Base-by-base conservation (phyloP, 352 stramenopile genomes). In the Phytophthora palmivora region DNA sequence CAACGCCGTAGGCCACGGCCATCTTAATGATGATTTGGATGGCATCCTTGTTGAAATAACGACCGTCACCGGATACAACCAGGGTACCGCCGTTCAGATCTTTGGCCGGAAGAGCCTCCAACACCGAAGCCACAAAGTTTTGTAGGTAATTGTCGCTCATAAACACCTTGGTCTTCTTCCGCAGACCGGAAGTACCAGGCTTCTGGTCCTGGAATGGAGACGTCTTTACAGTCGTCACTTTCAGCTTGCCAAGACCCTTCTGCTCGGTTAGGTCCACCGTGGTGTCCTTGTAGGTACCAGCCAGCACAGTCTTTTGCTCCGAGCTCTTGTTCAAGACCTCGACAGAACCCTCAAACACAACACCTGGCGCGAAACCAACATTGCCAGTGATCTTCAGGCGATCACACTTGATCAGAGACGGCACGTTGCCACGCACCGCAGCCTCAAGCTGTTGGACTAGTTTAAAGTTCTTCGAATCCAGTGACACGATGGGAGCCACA, bases 81-180 rank as follows among this genome's bases (percentile, higher is more conserved):
- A 99, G 84, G 14, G 97, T 98, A 53, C 96, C 96, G 43, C 97
- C 91, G 19, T 95, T 89, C 21, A 99, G 56, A 65, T 99, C 92
- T 45, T 92, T 96, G 10, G 92, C 91, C 24, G 96, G 97, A 37
- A 99, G 83, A 37, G 97, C 93, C 50, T 99, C 95, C 57, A 99
- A 99, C 5, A 96, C 96, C 30, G 93, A 84, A 84, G 99, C 97
- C 43, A 99, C 95, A 77, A 97, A 96, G 81, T 99, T 99, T 76
- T 99, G 86, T 24, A 99, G 84, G 81, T 99, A 99, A 73, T 99
- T 91, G 57, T 92, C 77, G 42, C 95, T 87, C 94, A 98, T 99
- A 81, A 99, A 99, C 24, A 96, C 89, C 74, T 98, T 98, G 4
- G 97, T 99, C 88, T 99, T 99, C 84, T 99, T 99, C 55, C 98